Conservation (phyloP, 2,329 filamentous ascomycete genomes). For the Bipolaris sorokiniana region DNA sequence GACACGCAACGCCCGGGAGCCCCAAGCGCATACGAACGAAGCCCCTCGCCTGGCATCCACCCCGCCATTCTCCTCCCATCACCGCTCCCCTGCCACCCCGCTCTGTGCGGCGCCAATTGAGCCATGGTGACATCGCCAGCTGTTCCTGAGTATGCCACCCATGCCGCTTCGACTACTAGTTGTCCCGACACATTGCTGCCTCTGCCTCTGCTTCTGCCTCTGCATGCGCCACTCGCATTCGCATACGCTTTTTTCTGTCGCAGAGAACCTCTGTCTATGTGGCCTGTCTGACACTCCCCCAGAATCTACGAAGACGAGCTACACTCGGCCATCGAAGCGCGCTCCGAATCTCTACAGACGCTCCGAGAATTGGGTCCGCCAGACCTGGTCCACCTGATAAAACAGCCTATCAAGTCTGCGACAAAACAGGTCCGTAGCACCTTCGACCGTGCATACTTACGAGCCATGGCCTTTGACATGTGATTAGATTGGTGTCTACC, state of each 20-base stretch:
- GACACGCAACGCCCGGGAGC: constrained; percentile 20
- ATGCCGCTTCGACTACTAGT: constrained; percentile 17
- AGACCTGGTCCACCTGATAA: constrained; percentile 93
- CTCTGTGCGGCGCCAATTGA: constrained; percentile 35
- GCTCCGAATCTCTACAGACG: constrained; percentile 84
- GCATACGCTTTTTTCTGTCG: not conserved
- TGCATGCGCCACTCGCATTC: constrained; percentile 3
- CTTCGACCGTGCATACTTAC: constrained; percentile 7
- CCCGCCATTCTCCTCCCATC: constrained; percentile 10
- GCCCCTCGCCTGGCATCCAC: constrained; percentile 20
- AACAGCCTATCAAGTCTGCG: constrained; percentile 67
- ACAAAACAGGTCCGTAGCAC: constrained; percentile 60
- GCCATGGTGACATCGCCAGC: constrained; percentile 53
- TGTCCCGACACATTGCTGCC: constrained; percentile 6
- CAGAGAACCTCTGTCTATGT: not conserved
- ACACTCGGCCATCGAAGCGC: constrained; percentile 88
- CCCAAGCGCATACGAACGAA: constrained; percentile 15
- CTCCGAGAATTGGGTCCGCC: constrained; percentile 94
- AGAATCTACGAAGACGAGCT: constrained; percentile 95
- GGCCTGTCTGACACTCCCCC: constrained; percentile 11
- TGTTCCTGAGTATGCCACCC: constrained; percentile 51
- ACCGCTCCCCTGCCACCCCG: constrained; percentile 15
- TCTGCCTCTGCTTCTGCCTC: not conserved
- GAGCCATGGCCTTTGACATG: constrained; percentile 16
- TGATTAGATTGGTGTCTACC: constrained; percentile 83